These are phyloP conservation scores for Botrytis paeoniae DNA, from an alignment of 2,329 filamentous ascomycete genomes.

Conservation along the genomic window DNA sequence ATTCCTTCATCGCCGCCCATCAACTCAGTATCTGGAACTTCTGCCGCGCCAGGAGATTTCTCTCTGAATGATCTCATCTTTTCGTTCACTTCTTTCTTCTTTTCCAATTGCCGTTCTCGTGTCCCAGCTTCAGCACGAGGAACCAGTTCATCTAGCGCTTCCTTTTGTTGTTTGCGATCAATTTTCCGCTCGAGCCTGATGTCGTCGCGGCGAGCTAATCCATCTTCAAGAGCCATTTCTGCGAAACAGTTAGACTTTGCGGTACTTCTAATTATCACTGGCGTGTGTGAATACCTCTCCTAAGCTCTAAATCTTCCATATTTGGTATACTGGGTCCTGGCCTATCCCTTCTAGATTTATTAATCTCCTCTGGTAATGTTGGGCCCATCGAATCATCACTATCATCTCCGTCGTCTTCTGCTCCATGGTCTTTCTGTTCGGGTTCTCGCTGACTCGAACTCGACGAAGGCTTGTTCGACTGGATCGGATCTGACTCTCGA, in stretches of 20 bases:
- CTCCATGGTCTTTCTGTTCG: not conserved
- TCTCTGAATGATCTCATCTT: conserved; percentile 72
- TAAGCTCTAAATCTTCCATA: conserved; percentile 68
- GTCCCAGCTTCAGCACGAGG: conserved; percentile 82
- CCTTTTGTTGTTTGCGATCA: conserved; percentile 66
- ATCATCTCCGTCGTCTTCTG: conserved; percentile 26
- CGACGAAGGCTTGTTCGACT: conserved; percentile 18
- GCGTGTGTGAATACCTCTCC: conserved; percentile 42
- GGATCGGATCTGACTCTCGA: conserved; percentile 19
- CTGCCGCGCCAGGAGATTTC: conserved; percentile 60
- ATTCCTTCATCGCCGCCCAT: conserved; percentile 68
- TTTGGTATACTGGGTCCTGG: conserved; percentile 64
- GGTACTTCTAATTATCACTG: not conserved
- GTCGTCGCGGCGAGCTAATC: conserved; percentile 45
- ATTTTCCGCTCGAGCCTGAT: conserved; percentile 59
- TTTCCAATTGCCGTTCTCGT: conserved; percentile 81
- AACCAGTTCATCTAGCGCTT: conserved; percentile 73
- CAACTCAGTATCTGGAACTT: conserved; percentile 69
- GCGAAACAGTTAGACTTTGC: conserved; percentile 18
- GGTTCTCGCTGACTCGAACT: conserved; percentile 1
- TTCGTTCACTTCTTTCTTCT: conserved; percentile 69
- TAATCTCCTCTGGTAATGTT: conserved; percentile 41
- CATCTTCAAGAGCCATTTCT: conserved; percentile 48
- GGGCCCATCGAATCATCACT: conserved; percentile 46
- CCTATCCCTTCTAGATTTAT: conserved; percentile 32